These are phyloP conservation scores for Vicia villosa DNA, from an alignment of 306 rosid species.

Conservation along the genomic window DNA sequence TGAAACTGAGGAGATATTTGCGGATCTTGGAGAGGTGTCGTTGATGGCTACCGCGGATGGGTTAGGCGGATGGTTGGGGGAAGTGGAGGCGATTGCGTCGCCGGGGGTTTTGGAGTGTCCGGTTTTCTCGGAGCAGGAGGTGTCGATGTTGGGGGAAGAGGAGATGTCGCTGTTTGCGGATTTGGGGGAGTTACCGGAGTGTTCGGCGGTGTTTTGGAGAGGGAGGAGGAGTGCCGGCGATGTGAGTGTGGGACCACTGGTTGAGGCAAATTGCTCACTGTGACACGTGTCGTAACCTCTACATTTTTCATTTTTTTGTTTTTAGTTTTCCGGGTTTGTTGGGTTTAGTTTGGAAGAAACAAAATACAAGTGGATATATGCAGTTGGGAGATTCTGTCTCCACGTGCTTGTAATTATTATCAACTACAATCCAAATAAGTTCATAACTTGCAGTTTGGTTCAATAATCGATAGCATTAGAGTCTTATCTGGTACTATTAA, in stretches of 20 bases:
- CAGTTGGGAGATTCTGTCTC: constrained; percentile 15
- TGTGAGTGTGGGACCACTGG: constrained; percentile 14
- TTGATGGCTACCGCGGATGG: neutral
- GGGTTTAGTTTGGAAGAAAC: constrained; percentile 4
- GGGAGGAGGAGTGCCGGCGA: neutral
- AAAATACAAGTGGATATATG: constrained; percentile 22
- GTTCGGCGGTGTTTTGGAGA: constrained; percentile 25
- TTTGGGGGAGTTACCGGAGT: constrained; percentile 20
- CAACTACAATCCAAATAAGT: neutral
- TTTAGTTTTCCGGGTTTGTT: neutral
- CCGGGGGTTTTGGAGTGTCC: neutral
- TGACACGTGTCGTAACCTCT: constrained; percentile 4
- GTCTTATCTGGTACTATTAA: too few relatives aligned
- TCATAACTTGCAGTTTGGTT: neutral
- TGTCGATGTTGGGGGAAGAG: constrained; percentile 21
- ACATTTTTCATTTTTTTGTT: neutral
- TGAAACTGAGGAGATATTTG: neutral
- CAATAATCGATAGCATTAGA: neutral
- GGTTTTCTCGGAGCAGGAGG: neutral
- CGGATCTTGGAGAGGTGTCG: neutral
- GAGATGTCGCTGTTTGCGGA: constrained; percentile 24
- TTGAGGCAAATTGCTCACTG: constrained; percentile 1
- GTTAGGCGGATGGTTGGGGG: constrained; percentile 24
- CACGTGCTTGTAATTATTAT: constrained; percentile 27
- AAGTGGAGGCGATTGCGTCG: constrained; percentile 5